phyloP scores from a whole-genome alignment of 2,329 filamentous ascomycete species.

The Fusarium caatingaense region DNA sequence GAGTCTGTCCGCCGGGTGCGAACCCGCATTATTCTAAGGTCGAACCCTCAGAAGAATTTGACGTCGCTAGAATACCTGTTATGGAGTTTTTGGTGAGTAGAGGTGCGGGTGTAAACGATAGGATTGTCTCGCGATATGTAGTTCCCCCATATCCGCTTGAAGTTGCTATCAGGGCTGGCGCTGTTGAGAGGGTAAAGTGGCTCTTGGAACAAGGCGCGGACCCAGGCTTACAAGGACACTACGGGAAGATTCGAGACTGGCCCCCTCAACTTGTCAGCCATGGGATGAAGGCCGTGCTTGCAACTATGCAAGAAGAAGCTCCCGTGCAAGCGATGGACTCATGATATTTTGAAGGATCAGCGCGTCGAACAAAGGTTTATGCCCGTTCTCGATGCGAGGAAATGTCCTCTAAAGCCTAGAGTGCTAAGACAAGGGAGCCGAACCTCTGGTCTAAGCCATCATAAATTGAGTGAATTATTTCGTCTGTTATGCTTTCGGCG shows the following conservation, averaged over 20 bases:
- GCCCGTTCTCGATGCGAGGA: too few relatives aligned
- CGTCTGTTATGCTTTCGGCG: not conserved
- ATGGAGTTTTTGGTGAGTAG: conserved; percentile 29
- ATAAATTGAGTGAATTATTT: not conserved
- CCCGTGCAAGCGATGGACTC: not conserved
- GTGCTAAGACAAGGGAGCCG: not conserved
- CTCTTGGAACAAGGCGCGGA: conserved; percentile 33
- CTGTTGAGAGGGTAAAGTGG: conserved; percentile 35
- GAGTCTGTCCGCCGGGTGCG: not conserved
- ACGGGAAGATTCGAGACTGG: conserved; percentile 17
- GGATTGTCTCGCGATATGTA: conserved; percentile 10
- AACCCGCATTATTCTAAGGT: too few relatives aligned
- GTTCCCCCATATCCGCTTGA: conserved; percentile 29
- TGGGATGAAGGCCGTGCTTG: conserved; percentile 32
- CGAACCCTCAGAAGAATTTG: conserved; percentile 13
- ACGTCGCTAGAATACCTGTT: conserved; percentile 20
- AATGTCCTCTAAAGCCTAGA: not conserved
- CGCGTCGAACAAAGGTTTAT: too few relatives aligned
- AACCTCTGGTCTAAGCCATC: not conserved
- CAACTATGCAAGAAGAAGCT: not conserved
- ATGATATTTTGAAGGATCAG: too few relatives aligned
- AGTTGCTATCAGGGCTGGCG: conserved; percentile 34
- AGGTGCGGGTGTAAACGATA: conserved; percentile 32
- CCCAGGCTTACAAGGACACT: conserved; percentile 18
- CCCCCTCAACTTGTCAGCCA: not conserved